These are phyloP conservation scores for Ophiocordyceps camponoti-floridani DNA, from an alignment of 2,329 filamentous ascomycete genomes.

Conservation along the genomic window DNA sequence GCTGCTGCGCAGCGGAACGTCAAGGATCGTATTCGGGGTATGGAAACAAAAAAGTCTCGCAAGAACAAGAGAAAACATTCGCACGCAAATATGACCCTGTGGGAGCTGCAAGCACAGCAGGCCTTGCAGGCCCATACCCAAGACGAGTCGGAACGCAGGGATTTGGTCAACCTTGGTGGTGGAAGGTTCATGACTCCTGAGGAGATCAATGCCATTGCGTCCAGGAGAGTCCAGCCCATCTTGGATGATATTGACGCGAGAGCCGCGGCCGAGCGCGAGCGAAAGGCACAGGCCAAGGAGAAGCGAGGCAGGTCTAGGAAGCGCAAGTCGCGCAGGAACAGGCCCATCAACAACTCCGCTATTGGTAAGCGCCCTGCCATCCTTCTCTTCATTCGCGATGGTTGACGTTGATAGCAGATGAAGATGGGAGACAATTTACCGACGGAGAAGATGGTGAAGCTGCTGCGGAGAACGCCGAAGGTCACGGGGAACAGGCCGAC, in stretches of 20 bases:
- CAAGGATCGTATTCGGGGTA: constrained; percentile 54
- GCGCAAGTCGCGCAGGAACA: constrained; percentile 30
- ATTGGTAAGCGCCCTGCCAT: constrained; percentile 24
- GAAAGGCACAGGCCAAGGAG: constrained; percentile 40
- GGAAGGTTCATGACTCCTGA: constrained; percentile 63
- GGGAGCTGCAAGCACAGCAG: constrained; percentile 60
- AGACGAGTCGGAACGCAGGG: constrained; percentile 32
- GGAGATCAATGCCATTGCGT: constrained; percentile 65
- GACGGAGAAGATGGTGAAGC: not conserved
- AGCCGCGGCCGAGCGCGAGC: constrained; percentile 53
- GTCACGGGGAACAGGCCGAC: not conserved
- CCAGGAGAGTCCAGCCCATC: constrained; percentile 60
- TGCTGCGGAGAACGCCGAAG: not conserved
- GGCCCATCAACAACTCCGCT: constrained; percentile 25
- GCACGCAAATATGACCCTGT: constrained; percentile 51
- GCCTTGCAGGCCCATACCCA: constrained; percentile 50
- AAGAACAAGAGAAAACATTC: constrained; percentile 58
- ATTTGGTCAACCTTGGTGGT: constrained; percentile 53
- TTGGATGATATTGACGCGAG: constrained; percentile 71
- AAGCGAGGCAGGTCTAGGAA: constrained; percentile 31
- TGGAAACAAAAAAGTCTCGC: constrained; percentile 61
- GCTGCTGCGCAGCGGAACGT: constrained; percentile 75
- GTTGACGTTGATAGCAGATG: not conserved
- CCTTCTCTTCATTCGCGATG: not conserved
- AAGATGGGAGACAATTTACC: not conserved